phyloP scores from a whole-genome alignment of 2,329 filamentous ascomycete genomes.

The Microdochium paspali region DNA sequence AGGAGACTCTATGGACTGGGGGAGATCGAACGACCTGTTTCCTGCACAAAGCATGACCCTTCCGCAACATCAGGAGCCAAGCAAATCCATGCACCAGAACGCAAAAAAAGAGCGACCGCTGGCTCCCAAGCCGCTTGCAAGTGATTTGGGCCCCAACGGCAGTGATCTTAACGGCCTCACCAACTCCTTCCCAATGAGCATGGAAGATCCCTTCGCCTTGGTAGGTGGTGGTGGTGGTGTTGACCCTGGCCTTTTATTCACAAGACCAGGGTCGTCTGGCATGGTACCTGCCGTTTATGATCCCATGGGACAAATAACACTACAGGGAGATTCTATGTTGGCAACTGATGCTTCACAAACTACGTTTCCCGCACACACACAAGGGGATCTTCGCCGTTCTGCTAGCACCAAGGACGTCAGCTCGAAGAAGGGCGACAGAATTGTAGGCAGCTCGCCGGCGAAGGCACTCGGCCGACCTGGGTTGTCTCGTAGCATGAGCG shows the following conservation, averaged over 20 bases:
- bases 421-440: conserved; percentile 30
- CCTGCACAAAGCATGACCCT: conserved; percentile 31
- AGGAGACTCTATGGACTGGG: conserved; percentile 48
- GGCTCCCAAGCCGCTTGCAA: conserved; percentile 33
- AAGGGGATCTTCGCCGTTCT: conserved; percentile 32
- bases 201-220: conserved; percentile 44
- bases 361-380: conserved; percentile 19
- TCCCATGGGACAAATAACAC: conserved; percentile 16
- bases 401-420: conserved; percentile 33
- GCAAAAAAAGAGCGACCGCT: conserved; percentile 32
- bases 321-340: conserved; percentile 14
- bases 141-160: conserved; percentile 20
- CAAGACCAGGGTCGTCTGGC: conserved; percentile 36
- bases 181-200: conserved; percentile 29
- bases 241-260: conserved; percentile 50
- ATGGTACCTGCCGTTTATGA: conserved; percentile 29
- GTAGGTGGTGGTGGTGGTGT: conserved; percentile 28
- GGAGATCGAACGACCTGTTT: conserved; percentile 43
- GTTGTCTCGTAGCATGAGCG: conserved; percentile 45
- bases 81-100: conserved; percentile 14
- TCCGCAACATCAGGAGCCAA: conserved; percentile 25
- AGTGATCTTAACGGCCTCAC: conserved; percentile 27
- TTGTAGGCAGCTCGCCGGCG: conserved; percentile 37
- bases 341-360: conserved; percentile 10
- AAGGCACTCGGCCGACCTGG: conserved; percentile 38